Base-by-base conservation (phyloP, 1,284 basidiomycete species). In the Clitocybe nebularis region DNA sequence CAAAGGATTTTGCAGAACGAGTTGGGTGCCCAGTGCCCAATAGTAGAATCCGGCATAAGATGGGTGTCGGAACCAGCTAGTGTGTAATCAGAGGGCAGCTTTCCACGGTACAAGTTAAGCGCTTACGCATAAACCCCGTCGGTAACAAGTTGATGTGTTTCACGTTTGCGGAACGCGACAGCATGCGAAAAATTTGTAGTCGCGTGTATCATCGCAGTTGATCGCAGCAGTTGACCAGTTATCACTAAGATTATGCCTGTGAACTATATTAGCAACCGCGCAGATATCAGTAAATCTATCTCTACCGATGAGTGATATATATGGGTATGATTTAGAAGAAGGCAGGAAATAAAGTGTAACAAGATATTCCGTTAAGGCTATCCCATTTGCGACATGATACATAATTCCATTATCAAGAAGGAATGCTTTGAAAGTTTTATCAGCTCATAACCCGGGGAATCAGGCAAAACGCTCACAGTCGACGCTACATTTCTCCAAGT, bases 21-120 rank as follows among this genome's bases (percentile, higher is more conserved):
- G 63, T 60, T 99, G 94, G 0, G 94, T 97, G 1, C 92, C 92
- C 22, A 99, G 56, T 0, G 93, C 94, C 95, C 95, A 99, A 64
- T 95, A 98, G 66, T 89, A 96, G 72, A 99, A 99, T 2, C 95
- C 96, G 0, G 90, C 80, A 56, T 99, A 99, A 0, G 93, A 96
- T 6, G 96, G 96, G 62, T 99, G 96, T 3, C 96, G 82, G 45
- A 84, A 88, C 77, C 81, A 91, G 17, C 91, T 93, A 52, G 24
- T 16, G 7, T 21, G 21, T 29, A 19, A 7, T 17, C 43, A 9
- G 46, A 23, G n/a, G 28, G n/a, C n/a, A n/a, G n/a, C n/a, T n/a
- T n/a, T n/a, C n/a, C n/a, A n/a, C n/a, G n/a, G n/a, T n/a, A n/a
- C n/a, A n/a, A n/a, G n/a, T n/a, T n/a, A n/a, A n/a, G 41, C 26